Conservation (phyloP, 2,329 filamentous ascomycete genomes). For the Eutypa lata region DNA sequence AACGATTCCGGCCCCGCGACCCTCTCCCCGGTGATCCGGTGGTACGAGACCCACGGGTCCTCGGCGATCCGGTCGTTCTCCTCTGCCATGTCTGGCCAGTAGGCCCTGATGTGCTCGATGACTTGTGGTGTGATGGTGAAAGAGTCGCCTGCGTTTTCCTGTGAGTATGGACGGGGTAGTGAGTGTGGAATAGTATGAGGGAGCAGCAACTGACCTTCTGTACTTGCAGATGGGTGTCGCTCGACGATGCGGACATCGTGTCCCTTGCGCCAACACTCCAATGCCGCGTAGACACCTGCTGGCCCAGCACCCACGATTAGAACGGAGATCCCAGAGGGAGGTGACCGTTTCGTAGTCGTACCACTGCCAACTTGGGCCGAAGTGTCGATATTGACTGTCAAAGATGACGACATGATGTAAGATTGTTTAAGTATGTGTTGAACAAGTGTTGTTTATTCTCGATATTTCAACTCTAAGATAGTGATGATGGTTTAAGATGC, state of each 20-base stretch:
- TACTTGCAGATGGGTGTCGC: background rate
- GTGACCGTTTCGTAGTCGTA: background rate
- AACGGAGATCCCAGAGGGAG: slow-evolving; percentile 7
- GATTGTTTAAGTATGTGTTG: background rate
- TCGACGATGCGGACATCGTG: slow-evolving; percentile 13
- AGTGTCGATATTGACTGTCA: background rate
- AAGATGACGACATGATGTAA: background rate
- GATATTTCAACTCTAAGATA: background rate
- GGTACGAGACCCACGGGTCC: slow-evolving; percentile 4
- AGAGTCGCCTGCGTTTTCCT: background rate
- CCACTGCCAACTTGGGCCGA: background rate
- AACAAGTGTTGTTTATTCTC: background rate
- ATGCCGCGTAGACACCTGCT: slow-evolving; percentile 9
- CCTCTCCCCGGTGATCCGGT: background rate
- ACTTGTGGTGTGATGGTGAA: slow-evolving; percentile 1
- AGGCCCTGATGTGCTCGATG: background rate
- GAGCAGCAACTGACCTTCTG: slow-evolving; percentile 1
- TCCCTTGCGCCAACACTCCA: slow-evolving; percentile 17
- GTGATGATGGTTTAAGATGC: background rate
- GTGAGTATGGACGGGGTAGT: background rate
- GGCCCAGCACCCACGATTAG: slow-evolving; percentile 9
- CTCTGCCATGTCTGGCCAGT: slow-evolving; percentile 5
- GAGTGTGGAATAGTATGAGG: background rate
- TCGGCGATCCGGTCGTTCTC: slow-evolving; percentile 4
- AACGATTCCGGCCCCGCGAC: slow-evolving; percentile 2